Evolutionary conservation across 208 protist genomes (phyloP), one percentile per base, ranked within the genome.

Genomic region (Trypanosoma lewisi): DNA sequence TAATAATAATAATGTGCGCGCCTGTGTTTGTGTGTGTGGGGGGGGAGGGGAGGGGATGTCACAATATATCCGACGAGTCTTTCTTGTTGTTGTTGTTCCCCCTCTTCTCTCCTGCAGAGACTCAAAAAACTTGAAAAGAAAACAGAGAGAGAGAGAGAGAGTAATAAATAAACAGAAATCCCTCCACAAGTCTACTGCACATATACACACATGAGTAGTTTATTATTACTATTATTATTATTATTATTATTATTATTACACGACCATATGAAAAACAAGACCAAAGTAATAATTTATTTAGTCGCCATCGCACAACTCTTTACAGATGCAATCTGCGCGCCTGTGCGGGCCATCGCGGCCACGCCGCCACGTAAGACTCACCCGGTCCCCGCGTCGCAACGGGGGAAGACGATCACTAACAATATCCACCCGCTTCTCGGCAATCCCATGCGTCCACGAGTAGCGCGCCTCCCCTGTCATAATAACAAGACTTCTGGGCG

Each of bases 361-460:
- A n/a, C 71, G 48, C 0, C 87, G 70, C 87, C 87, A 93, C 17
- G 87, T 93, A 12, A 93, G 65, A 42, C 87, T 93, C 33, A 93
- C 42, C 1, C 87, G 76, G 45, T 82, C 60, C 2, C 69, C 74
- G 3, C 87, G 75, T 6, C 34, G 66, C 12, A 81, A 45, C 16
- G 76, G 77, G 0, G 82, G 82, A 39, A 80, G 28, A 11, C 53
- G 52, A 56, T 93, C 87, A 23, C 67, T 81, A 19, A 93, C 23
- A 51, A 80, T 81, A 70, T 93, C 87, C 0, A 82, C 85, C 11
- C 73, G 70, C 33, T 75, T 79, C 60, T 88, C 87, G 5, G 79
- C 69, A 56, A 93, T 93, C 39, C 75, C 65, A 75, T 93, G 87
- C 16, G 76, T 88, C 87, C 87, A 93, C 41, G 62, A 77, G 61